Base-by-base conservation (phyloP, 768 basidiomycete genomes). In the Russula virescens region DNA sequence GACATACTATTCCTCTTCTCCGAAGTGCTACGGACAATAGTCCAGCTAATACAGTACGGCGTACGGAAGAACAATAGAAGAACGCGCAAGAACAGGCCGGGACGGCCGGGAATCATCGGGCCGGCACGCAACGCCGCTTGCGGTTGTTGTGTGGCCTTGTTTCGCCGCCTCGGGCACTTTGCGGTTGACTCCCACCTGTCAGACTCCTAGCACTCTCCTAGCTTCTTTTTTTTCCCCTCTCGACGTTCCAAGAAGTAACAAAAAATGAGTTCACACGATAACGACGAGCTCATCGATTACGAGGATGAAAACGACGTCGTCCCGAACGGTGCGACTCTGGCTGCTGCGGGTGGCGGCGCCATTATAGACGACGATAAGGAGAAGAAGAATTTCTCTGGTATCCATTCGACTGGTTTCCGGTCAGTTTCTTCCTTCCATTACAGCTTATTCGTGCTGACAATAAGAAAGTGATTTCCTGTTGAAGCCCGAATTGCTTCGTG, bases 351-450 rank as follows among this genome's bases (percentile, higher is more conserved):
- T 43, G 75, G 76, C 49, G 81, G 78, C 61, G 80, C 81, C 25
- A 81, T 75, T 49, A 84, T 78, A 63, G 71, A 72, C 49, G 65
- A 68, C 66, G 89, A 87, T 69, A 92, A 90, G 76, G 90, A 91
- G 70, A 93, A 94, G 82, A 96, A 95, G 84, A 97, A 96, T 75
- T 98, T 96, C 72, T 96, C 97, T 64, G 97, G 97, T 34, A 98
- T 99, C 71, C 97, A 99, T 80, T 95, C 95, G n/a, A 99, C 97
- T 66, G 97, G 97, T 62, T 99, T 99, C 79, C 85, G 97, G 95
- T 95, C 60, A 60, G 84, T 73, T 31, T 31, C 26, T 25, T 49
- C 16, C 5, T 46, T 10, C 19, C 59, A 23, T 55, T 46, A 31
- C 63, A 16, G 45, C 28, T 50, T 38, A 43, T 38, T 21, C 53